Conservation (phyloP, 768 basidiomycete species). For the Boletellus emodensis region DNA sequence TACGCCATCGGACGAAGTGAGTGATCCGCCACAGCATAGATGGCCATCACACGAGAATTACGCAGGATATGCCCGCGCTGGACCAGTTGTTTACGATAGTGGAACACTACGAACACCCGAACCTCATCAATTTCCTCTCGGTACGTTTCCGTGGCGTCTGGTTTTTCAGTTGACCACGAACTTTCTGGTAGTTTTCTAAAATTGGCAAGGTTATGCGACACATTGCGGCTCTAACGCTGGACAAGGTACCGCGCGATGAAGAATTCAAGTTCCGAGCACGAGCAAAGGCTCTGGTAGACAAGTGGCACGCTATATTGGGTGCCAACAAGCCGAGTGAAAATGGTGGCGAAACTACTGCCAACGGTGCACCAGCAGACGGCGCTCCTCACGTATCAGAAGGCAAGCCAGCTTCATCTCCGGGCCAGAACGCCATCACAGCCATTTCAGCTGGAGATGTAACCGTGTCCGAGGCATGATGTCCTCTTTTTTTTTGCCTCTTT, state of each 20-base stretch:
- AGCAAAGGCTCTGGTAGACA: slow-evolving; percentile 44
- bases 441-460: slow-evolving; percentile 35
- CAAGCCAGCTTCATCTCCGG: slow-evolving; percentile 21
- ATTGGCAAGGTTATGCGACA: slow-evolving; percentile 61
- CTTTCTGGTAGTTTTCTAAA: slow-evolving; percentile 39
- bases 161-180: slow-evolving; percentile 6
- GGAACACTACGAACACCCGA: slow-evolving; percentile 72
- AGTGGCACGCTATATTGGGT: slow-evolving; percentile 40
- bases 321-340: slow-evolving; percentile 32
- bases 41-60: slow-evolving; percentile 5
- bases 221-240: slow-evolving; percentile 42
- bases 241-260: slow-evolving; percentile 47
- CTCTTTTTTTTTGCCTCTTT: slow-evolving; percentile 9
- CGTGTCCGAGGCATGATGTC: slow-evolving; percentile 38
- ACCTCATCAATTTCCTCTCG: slow-evolving; percentile 63
- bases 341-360: slow-evolving; percentile 25
- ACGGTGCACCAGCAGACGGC: slow-evolving; percentile 23
- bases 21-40: slow-evolving; percentile 16
- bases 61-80: slow-evolving; percentile 72
- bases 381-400: slow-evolving; percentile 15
- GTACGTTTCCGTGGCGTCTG: slow-evolving; percentile 33
- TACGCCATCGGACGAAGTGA: slow-evolving; percentile 61
- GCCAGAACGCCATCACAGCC: slow-evolving; percentile 29
- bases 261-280: slow-evolving; percentile 52
- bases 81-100: slow-evolving; percentile 73